These are phyloP conservation scores for Canavalia ensiformis DNA, from an alignment of 306 rosid genomes.

Conservation along the genomic window DNA sequence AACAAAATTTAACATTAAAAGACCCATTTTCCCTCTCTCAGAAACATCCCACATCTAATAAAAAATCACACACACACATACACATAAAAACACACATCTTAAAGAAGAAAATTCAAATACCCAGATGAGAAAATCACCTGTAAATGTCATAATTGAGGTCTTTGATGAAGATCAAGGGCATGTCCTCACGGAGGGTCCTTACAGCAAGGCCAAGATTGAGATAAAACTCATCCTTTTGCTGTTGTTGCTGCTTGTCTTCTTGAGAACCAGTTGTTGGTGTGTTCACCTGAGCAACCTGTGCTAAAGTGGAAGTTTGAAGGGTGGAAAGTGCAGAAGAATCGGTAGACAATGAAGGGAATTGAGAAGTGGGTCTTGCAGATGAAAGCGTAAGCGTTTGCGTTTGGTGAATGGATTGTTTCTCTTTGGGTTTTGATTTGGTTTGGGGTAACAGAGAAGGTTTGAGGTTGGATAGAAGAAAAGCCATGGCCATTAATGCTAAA, in stretches of 20 bases:
- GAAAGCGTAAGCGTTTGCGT: background rate
- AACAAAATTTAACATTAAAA: slow-evolving; percentile 32
- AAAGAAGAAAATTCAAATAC: background rate
- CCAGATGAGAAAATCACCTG: slow-evolving; percentile 60
- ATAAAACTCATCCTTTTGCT: slow-evolving; percentile 71
- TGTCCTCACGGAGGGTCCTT: slow-evolving; percentile 83
- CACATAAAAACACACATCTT: background rate
- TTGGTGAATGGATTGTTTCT: slow-evolving; percentile 60
- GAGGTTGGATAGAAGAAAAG: slow-evolving; percentile 77
- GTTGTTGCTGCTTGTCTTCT: slow-evolving; percentile 54
- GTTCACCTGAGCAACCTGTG: slow-evolving; percentile 69
- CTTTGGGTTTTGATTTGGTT: slow-evolving; percentile 55
- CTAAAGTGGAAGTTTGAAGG: slow-evolving; percentile 53
- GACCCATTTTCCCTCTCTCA: background rate
- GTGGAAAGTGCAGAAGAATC: slow-evolving; percentile 49
- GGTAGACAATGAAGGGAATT: slow-evolving; percentile 38
- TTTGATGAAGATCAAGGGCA: slow-evolving; percentile 71
- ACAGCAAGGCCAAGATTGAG: slow-evolving; percentile 85
- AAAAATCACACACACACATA: background rate
- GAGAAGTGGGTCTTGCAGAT: slow-evolving; percentile 58
- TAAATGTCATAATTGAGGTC: slow-evolving; percentile 89
- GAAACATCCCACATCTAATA: background rate
- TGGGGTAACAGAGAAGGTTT: slow-evolving; percentile 65
- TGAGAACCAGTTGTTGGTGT: slow-evolving; percentile 55
- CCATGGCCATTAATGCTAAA: slow-evolving; percentile 65